Conservation (phyloP, 2,329 filamentous ascomycete species). For the Cladophialophora carrionii region DNA sequence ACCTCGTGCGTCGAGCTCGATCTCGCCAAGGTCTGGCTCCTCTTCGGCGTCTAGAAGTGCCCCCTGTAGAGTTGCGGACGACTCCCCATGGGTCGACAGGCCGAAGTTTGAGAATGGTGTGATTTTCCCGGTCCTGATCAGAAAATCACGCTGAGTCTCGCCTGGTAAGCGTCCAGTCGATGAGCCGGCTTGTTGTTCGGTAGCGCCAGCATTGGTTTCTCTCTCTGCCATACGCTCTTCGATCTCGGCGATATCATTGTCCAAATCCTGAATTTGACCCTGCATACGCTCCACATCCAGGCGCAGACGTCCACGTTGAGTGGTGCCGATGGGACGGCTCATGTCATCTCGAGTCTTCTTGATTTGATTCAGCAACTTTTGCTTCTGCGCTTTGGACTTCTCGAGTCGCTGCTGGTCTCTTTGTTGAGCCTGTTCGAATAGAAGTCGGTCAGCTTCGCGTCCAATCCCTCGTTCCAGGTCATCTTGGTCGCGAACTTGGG, state of each 20-base stretch:
- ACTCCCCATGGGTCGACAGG: conserved; percentile 59
- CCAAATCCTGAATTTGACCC: conserved; percentile 66
- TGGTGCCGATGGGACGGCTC: conserved; percentile 57
- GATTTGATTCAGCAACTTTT: conserved; percentile 68
- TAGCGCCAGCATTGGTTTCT: conserved; percentile 54
- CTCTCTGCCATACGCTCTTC: conserved; percentile 77
- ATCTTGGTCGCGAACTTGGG: conserved; percentile 79
- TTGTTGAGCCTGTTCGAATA: conserved; percentile 65
- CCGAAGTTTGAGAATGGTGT: conserved; percentile 88
- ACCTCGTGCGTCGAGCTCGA: conserved; percentile 48
- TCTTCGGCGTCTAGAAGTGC: conserved; percentile 82
- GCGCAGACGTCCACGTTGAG: conserved; percentile 45
- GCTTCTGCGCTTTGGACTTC: conserved; percentile 57
- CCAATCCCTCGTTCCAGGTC: conserved; percentile 87
- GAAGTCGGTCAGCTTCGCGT: conserved; percentile 63
- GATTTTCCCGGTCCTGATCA: conserved; percentile 95
- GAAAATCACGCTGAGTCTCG: conserved; percentile 82
- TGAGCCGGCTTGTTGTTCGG: conserved; percentile 48
- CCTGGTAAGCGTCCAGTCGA: conserved; percentile 65
- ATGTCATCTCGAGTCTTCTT: conserved; percentile 62
- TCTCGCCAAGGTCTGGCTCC: conserved; percentile 55
- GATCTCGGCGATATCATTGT: conserved; percentile 78
- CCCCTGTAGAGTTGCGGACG: conserved; percentile 72
- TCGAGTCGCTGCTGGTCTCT: conserved; percentile 66
- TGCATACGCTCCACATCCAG: conserved; percentile 45